These are phyloP conservation scores for Botrytis paeoniae DNA, from an alignment of 2,329 filamentous ascomycete species.

Conservation along the genomic window DNA sequence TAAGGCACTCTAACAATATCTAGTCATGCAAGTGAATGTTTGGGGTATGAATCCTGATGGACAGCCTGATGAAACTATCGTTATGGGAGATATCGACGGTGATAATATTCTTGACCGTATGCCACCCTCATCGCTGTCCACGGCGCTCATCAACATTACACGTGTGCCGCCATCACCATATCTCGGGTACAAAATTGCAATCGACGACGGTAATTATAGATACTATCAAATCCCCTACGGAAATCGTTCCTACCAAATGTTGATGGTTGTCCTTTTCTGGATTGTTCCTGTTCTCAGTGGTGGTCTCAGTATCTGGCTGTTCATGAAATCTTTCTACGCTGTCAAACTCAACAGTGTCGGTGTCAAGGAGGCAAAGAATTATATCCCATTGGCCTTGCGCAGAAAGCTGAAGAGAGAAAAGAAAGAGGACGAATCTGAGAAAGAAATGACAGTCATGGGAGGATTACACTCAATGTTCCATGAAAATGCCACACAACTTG, in stretches of 20 bases:
- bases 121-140: constrained; percentile 55
- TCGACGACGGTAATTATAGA: constrained; percentile 53
- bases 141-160: constrained; percentile 58
- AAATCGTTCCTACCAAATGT: constrained; percentile 51
- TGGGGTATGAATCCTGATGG: constrained; percentile 66
- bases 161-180: constrained; percentile 51
- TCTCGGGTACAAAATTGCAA: constrained; percentile 52
- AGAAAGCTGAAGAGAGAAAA: constrained; percentile 38
- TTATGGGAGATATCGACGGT: constrained; percentile 59
- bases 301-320: constrained; percentile 50
- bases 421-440: constrained; percentile 13
- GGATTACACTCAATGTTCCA: constrained; percentile 15
- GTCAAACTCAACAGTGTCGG: constrained; percentile 59
- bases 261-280: constrained; percentile 52
- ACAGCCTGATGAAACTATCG: constrained; percentile 55
- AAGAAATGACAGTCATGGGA: constrained; percentile 25
- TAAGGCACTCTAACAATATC: neutral
- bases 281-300: constrained; percentile 52
- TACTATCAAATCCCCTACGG: constrained; percentile 54
- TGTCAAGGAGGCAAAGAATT: constrained; percentile 47
- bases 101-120: constrained; percentile 61
- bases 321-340: constrained; percentile 54
- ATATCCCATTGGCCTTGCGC: constrained; percentile 40
- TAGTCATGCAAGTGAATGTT: constrained; percentile 56
- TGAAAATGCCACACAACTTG: constrained; percentile 15